Conservation (phyloP, 2,329 filamentous ascomycete species). For the Penicillium sp. region DNA sequence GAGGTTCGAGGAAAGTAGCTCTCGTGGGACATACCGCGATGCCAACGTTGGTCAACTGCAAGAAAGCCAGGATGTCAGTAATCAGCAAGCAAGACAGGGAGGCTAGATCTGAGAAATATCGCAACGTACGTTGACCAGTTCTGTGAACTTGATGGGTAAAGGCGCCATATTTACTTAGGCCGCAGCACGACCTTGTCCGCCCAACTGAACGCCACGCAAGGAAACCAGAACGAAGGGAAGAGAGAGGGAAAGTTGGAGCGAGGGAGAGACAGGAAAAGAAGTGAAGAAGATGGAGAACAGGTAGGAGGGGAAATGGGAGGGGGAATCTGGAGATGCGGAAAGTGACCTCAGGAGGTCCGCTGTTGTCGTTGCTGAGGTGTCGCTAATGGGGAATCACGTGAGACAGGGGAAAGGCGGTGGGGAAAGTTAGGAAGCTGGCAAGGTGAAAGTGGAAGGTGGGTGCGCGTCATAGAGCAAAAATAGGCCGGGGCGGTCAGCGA, state of each 20-base stretch:
- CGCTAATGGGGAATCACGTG: slow-evolving; percentile 42
- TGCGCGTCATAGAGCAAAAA: slow-evolving; percentile 1
- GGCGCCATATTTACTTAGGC: slow-evolving; percentile 57
- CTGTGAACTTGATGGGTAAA: slow-evolving; percentile 89
- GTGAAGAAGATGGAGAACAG: slow-evolving; percentile 20
- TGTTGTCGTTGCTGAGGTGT: slow-evolving; percentile 45
- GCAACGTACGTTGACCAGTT: slow-evolving; percentile 74
- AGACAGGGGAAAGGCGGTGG: slow-evolving; percentile 23
- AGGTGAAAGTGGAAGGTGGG: neutral
- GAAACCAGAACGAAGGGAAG: slow-evolving; percentile 28
- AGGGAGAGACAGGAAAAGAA: slow-evolving; percentile 23
- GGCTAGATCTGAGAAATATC: slow-evolving; percentile 35
- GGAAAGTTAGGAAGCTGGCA: neutral
- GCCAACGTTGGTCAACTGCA: slow-evolving; percentile 55
- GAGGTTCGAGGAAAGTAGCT: slow-evolving; percentile 16
- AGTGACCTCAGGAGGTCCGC: slow-evolving; percentile 46
- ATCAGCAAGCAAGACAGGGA: neutral
- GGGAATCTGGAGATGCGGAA: slow-evolving; percentile 37
- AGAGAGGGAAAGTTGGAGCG: slow-evolving; percentile 11
- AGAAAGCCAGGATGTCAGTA: slow-evolving; percentile 30
- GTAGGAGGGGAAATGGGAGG: slow-evolving; percentile 21
- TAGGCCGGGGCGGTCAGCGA: neutral
- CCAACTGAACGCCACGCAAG: slow-evolving; percentile 43
- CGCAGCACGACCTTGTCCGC: slow-evolving; percentile 47
- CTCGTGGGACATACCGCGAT: slow-evolving; percentile 53